Evolutionary conservation across 805 yeast species (phyloP), one percentile per base, ranked within the genome.

Genomic region (Yueomyces sinensis): DNA sequence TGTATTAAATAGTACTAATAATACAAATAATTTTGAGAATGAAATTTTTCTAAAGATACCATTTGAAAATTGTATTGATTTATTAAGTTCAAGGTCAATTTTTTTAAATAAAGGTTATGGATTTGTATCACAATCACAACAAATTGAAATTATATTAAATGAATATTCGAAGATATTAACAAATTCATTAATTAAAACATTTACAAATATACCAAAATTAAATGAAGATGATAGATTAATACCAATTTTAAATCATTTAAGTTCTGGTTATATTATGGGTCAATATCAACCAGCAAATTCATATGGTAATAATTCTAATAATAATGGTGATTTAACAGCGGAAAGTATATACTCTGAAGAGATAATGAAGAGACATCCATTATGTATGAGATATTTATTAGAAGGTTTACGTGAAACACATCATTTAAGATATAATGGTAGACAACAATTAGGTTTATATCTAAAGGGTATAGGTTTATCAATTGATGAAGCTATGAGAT

Each of bases 211-310:
- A 36, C 93, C 95, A 5, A 67, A 87, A 9, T 62, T 89, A 37
- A 95, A 86, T 50, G 97, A 89, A 60, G 95, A 86, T 50, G 93
- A 86, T 52, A 66, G 99, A 38, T 59, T 91, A 31, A 61, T 86
- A 34, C 96, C 96, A 1, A 74, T 91, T 20, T 63, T 91, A 41
- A 74, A 75, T 47, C 86, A 87, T 48, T 58, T 91, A 32, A 74
- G 93, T 0, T 68, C 72, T 22, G 84, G 84, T 11, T 81, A 80
- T 47, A 70, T 79, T 2, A 61, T 77, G 5, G 58, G 67, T 23
- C 76, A 70, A 65, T 63, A 46, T 40, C 49, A 56, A 50, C 6
- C 15, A 13, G 15, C 6, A 11, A 17, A 13, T 17, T 27, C 20
- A 16, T 17, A 22, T 11, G 31, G 46, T 49, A 36, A 58, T 62